These are phyloP conservation scores for Vigna hirtella DNA, from an alignment of 306 rosid genomes.

Conservation along the genomic window DNA sequence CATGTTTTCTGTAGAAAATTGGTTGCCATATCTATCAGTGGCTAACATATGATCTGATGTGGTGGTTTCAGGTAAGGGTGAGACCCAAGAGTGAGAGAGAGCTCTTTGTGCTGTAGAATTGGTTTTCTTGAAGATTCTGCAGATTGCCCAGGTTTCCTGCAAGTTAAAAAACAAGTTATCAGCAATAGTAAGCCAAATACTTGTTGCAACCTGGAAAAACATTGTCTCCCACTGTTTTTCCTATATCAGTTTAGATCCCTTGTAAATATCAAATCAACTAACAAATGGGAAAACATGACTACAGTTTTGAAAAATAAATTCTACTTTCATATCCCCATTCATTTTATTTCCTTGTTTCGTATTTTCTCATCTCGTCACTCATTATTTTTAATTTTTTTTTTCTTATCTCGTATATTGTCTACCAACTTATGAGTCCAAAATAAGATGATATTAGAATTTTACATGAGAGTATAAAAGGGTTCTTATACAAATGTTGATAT, in stretches of 20 bases:
- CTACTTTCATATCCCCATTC: no score
- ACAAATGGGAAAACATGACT: no score
- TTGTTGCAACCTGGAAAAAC: background rate
- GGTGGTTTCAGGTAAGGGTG: constrained; percentile 61
- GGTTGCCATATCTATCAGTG: constrained; percentile 42
- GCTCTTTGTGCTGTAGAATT: constrained; percentile 81
- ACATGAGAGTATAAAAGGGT: no score
- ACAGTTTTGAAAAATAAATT: no score
- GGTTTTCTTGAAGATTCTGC: constrained; percentile 93
- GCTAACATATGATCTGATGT: constrained; percentile 45
- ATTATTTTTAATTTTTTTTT: no score
- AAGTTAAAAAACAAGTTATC: constrained; percentile 25
- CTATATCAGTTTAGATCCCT: background rate
- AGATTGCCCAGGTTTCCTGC: constrained; percentile 98
- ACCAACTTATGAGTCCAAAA: no score
- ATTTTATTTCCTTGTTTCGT: no score
- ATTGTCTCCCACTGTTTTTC: background rate
- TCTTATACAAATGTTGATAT: no score
- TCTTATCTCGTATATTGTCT: no score
- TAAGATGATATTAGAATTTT: no score
- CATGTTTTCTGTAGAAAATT: constrained; percentile 51
- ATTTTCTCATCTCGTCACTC: no score
- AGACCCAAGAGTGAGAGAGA: constrained; percentile 76
- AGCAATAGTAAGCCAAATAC: background rate
- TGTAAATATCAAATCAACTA: no score